A percentile compares a stretch with the other conserved stretches of the same genome.
Conservation (phyloP, 768 basidiomycete species). For the Pulveroboletus sp. region DNA sequence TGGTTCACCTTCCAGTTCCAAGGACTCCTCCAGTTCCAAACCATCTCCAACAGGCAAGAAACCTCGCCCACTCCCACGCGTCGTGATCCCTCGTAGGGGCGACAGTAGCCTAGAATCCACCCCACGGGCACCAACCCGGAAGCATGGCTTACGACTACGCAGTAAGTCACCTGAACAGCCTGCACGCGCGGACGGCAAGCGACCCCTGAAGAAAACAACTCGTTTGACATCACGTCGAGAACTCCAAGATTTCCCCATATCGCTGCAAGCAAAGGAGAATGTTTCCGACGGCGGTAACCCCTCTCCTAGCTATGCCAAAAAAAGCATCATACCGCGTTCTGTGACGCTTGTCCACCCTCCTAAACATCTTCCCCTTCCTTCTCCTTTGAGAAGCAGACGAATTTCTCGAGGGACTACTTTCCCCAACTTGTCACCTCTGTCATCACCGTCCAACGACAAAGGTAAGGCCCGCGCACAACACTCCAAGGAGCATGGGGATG, state of each 20-base stretch:
- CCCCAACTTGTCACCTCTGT: slow-evolving; percentile 25
- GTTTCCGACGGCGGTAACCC: slow-evolving; percentile 12
- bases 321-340: slow-evolving; percentile 8
- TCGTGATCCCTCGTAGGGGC: slow-evolving; percentile 1
- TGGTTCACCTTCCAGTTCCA: too few relatives aligned
- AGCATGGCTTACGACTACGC: slow-evolving; percentile 1
- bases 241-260: slow-evolving; percentile 26
- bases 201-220: slow-evolving; percentile 7
- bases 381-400: slow-evolving; percentile 13
- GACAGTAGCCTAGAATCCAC: slow-evolving; percentile 18
- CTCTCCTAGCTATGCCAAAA: slow-evolving; percentile 10
- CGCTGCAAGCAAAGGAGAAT: slow-evolving; percentile 22
- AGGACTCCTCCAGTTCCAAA: slow-evolving; percentile 6
- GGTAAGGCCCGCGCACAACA: slow-evolving; percentile 12
- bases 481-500: slow-evolving; percentile 2
- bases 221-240: slow-evolving; percentile 7
- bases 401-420: slow-evolving; percentile 17
- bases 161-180: slow-evolving; percentile 7
- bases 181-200: background rate
- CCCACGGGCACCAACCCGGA: slow-evolving; percentile 7
- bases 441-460: slow-evolving; percentile 13
- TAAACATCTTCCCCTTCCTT: slow-evolving; percentile 18
- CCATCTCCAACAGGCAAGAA: background rate
- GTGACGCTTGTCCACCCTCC: background rate
- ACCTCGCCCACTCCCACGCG: slow-evolving; percentile 14